Evolutionary conservation across 1,284 basidiomycete species (phyloP), one percentile per base, ranked within the genome.

Genomic region (Termitomyces sp.): DNA sequence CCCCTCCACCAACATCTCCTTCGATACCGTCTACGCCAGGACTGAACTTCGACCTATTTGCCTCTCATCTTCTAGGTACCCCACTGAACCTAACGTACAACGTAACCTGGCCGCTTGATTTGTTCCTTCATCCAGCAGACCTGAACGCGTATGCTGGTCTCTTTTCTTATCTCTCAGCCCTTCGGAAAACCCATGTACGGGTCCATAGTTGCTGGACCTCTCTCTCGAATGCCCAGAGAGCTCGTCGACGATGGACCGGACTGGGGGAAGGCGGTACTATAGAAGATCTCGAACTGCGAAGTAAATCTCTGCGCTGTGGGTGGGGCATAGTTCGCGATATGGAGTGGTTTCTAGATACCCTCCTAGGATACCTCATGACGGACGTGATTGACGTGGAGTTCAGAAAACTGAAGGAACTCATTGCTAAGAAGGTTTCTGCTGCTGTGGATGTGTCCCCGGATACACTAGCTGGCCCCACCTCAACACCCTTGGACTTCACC

Each of bases 301-400:
- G 78, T 56, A 72, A 73, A 50, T 74, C 93, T 16, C 71, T 92
- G 46, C 75, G 92, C 52, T 84, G 82, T 58, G 87, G 87, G 0
- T 96, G 93, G 92, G 90, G 89, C 0, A 78, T 88, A 14, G 85
- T 93, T 14, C 71, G 91, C 56, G 82, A 88, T 60, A 93, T 95
- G 91, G 81, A 85, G 43, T 95, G 93, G 91, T 94, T 94, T 66
- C 72, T 96, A 52, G 93, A 94, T 63, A 86, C 82, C 31, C 65
- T 94, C 7, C 71, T 90, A 46, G 84, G 84, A 6, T 93, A 94
- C 66, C 80, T 91, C 56, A 91, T 93, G 89, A 89, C 83, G 58
- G 93, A 96, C 60, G 91, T 96, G 6, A 79, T 95, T 28, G 93
- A 94, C 55, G 81, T 86, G 13, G 92, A 96, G 66, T 93, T 88